These are phyloP conservation scores for Fraxinus cuspidata DNA, from an alignment of 257 asterid genomes.

Conservation along the genomic window DNA sequence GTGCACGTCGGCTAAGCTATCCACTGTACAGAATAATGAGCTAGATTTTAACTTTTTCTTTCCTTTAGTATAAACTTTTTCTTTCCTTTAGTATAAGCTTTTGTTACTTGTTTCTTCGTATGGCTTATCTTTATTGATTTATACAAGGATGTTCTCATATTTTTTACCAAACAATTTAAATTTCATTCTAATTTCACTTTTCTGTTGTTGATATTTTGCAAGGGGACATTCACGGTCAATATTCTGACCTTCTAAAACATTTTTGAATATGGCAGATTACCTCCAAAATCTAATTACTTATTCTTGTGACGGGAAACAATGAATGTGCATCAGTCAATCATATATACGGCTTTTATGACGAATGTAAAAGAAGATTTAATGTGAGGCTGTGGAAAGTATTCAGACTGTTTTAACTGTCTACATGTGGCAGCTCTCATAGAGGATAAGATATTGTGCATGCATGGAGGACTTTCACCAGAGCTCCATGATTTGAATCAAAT, in stretches of 20 bases:
- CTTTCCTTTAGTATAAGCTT: not conserved
- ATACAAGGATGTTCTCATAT: not conserved
- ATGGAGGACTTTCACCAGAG: conserved; percentile 38
- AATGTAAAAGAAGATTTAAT: conserved; percentile 30
- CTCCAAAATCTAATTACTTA: conserved; percentile 36
- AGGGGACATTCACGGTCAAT: conserved; percentile 37
- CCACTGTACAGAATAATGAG: not conserved
- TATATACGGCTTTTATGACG: conserved; percentile 28
- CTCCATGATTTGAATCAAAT: conserved; percentile 33
- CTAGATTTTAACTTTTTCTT: not conserved
- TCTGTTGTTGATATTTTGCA: not conserved
- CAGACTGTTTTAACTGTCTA: conserved; percentile 23
- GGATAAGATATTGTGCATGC: conserved; percentile 39
- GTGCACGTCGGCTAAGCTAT: not conserved
- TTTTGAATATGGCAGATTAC: conserved; percentile 38
- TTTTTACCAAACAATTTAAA: not conserved
- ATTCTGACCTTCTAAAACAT: conserved; percentile 35
- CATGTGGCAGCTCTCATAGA: conserved; percentile 35
- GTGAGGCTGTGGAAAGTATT: conserved; percentile 27
- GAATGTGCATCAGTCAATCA: conserved; percentile 28
- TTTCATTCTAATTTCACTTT: not conserved
- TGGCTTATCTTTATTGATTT: not conserved
- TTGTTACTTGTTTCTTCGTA: not conserved
- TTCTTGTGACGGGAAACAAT: conserved; percentile 27
- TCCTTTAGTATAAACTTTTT: too few species aligned